Base-by-base conservation (phyloP, 2,329 filamentous ascomycete genomes). In the Colletotrichum nymphaeae region DNA sequence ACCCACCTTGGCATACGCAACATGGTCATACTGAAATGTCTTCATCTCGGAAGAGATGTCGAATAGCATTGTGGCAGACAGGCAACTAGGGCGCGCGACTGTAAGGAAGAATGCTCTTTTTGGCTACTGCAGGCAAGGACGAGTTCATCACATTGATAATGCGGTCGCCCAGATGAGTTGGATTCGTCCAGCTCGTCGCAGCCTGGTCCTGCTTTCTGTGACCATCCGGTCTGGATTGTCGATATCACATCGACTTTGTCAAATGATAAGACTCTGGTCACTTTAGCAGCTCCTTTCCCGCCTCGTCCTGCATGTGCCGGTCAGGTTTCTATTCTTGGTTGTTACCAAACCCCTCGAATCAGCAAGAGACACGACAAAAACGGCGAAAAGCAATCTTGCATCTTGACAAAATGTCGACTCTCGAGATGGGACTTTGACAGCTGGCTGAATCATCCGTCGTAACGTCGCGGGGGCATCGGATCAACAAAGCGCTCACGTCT, bases 181-280 rank as follows among this genome's bases (percentile, higher is more conserved):
- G 32, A 19, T 12, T 22, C 24, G 52, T 46, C 53, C 32, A 64
- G 53, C 66, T 32, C 37, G 28, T 32, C 14, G 42, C 26, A 56
- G 11, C n/a, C 16, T 9, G 58, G 59, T 56, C 24, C 19, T 14
- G 49, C 30, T 59, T 69, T 42, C 66, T 55, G 42, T 32, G 9
- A 24, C 30, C 52, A 32, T 42, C 24, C 24, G 69, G 58, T 58
- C 69, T 69, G 37, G 64, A 72, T 49, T 28, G 28, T 58, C 24
- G 52, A 57, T 12, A 30, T 30, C 42, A 52, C 56, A 62, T 49
- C 46, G 56, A 42, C 60, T 32, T 35, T 49, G 46, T 32, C 28
- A 49, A 37, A 35, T 19, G 19, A 8, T 35, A 63, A 22, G n/a
- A 30, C 42, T 32, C 16, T 57, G 22, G 19, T n/a, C 49, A 49